These are phyloP conservation scores for Blepharisma japonicum DNA, from an alignment of 73 alveolate genomes.

Conservation along the genomic window DNA sequence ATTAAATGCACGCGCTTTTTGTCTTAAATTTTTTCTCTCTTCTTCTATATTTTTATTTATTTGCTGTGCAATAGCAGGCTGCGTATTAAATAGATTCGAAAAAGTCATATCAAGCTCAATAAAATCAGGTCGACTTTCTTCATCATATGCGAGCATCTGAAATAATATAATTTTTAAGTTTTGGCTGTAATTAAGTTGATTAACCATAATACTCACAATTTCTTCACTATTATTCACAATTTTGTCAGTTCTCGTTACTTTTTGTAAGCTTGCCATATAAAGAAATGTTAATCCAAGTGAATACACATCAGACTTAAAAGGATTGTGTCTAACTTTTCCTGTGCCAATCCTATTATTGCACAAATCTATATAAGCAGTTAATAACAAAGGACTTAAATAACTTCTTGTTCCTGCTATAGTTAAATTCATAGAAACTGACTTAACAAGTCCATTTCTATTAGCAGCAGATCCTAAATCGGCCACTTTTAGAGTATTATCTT, in stretches of 20 bases:
- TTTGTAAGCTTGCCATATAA: background rate
- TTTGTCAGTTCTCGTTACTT: background rate
- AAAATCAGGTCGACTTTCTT: background rate
- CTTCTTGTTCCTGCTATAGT: background rate
- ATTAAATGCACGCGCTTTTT: too few species aligned
- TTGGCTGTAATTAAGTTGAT: background rate
- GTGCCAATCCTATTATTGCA: background rate
- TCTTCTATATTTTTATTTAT: too few species aligned
- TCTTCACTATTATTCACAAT: background rate
- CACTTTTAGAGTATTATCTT: conserved; percentile 36
- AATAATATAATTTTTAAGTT: background rate
- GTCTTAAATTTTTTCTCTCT: too few species aligned
- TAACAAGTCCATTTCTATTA: background rate
- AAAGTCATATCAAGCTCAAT: background rate
- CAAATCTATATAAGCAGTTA: background rate
- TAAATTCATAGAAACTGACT: background rate
- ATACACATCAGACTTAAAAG: conserved; percentile 19
- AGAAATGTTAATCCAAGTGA: conserved; percentile 20
- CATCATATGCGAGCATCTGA: background rate
- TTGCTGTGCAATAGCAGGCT: too few species aligned
- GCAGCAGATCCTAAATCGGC: conserved; percentile 43
- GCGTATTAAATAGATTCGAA: too few species aligned
- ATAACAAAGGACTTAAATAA: background rate
- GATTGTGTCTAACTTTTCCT: background rate
- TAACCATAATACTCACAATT: background rate